A percentile compares a stretch with the other conserved stretches of the same genome.
phyloP scores from a whole-genome alignment of 257 asterid genomes.

The Rehmannia glutinosa region DNA sequence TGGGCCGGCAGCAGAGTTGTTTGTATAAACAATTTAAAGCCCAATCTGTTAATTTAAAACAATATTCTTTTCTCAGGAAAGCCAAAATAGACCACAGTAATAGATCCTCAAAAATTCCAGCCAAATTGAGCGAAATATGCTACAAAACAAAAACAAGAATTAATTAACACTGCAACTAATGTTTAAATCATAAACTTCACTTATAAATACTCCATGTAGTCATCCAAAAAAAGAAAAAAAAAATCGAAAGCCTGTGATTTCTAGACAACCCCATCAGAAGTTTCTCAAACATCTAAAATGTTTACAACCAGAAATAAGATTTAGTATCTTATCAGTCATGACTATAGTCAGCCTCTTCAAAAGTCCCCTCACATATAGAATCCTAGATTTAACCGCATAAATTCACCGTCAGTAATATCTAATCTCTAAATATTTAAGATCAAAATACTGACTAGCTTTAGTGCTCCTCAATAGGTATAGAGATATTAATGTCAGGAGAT shows the following conservation, averaged over 20 bases:
- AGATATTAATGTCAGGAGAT: conserved; percentile 73
- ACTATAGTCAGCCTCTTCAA: conserved; percentile 26
- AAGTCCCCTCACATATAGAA: conserved; percentile 5
- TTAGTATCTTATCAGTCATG: conserved; percentile 8
- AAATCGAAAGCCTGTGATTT: not conserved
- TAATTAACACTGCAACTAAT: not conserved
- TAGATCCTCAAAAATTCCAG: too few species aligned
- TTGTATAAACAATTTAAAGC: too few species aligned
- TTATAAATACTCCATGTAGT: not conserved
- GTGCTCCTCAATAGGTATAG: conserved; percentile 50
- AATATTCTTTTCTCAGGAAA: too few species aligned
- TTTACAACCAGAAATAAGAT: conserved; percentile 8
- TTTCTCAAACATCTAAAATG: conserved; percentile 22
- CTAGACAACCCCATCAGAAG: not conserved
- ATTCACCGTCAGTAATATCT: not conserved
- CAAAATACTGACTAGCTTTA: conserved; percentile 8
- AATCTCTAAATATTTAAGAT: too few species aligned
- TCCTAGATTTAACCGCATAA: conserved; percentile 26
- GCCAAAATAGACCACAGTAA: too few species aligned
- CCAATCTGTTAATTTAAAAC: too few species aligned
- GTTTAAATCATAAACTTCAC: not conserved
- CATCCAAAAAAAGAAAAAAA: not conserved
- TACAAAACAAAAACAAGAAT: too few species aligned
- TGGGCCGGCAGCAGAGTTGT: too few species aligned
- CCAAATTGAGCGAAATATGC: too few species aligned